A percentile compares a stretch with the other conserved stretches of the same genome.
Conservation (phyloP, 2,329 filamentous ascomycete genomes). For the Cladophialophora immunda region DNA sequence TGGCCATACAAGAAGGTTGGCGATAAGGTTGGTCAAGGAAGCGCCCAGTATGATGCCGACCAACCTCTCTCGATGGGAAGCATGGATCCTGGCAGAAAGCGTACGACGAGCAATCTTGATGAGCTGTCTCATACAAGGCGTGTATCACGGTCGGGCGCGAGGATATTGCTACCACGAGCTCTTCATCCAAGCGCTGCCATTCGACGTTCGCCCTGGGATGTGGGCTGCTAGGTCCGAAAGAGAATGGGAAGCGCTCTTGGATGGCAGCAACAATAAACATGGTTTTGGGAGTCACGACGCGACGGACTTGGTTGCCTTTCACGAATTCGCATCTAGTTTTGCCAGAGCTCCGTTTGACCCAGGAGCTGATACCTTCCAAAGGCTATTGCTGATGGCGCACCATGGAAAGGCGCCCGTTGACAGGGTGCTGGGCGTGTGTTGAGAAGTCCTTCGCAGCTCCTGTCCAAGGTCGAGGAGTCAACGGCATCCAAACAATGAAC, state of each 20-base stretch:
- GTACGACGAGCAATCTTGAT: constrained; percentile 20
- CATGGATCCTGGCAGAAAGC: constrained; percentile 18
- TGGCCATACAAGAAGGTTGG: constrained; percentile 10
- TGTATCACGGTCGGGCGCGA: constrained; percentile 5
- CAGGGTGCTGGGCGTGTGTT: not conserved
- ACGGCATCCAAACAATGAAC: too few species aligned
- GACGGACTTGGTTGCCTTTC: constrained; percentile 5
- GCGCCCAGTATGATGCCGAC: not conserved
- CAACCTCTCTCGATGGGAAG: constrained; percentile 12
- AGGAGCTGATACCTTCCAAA: constrained; percentile 11
- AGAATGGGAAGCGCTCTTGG: constrained; percentile 8
- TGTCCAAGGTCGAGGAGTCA: too few species aligned
- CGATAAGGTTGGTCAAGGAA: constrained; percentile 7
- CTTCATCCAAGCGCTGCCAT: constrained; percentile 23
- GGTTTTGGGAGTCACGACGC: not conserved
- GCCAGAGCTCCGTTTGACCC: constrained; percentile 12
- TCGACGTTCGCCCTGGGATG: constrained; percentile 2
- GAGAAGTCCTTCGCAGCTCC: not conserved
- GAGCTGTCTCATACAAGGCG: constrained; percentile 14
- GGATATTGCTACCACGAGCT: constrained; percentile 19
- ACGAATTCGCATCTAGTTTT: constrained; percentile 13
- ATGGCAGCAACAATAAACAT: not conserved
- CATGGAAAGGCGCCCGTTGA: constrained; percentile 17
- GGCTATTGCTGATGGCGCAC: constrained; percentile 13
- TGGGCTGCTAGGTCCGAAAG: constrained; percentile 12